Percentiles rank a stretch among this genome's conserved stretches.
phyloP scores from a whole-genome alignment of 176 grass and related monocot genomes.

The Rhynchospora pubera region DNA sequence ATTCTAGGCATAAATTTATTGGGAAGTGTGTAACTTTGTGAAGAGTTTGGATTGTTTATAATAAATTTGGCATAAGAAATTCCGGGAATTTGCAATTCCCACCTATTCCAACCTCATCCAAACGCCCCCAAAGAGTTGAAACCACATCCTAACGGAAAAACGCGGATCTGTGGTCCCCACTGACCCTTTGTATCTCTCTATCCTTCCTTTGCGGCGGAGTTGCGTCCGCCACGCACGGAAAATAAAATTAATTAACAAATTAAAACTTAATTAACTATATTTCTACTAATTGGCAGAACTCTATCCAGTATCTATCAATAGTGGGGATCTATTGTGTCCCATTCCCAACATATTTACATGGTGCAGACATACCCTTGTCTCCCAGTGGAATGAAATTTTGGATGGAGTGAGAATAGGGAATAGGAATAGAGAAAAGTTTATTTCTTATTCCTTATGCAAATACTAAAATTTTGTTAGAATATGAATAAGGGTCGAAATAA shows the following conservation, averaged over 20 bases:
- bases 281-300: neutral
- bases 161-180: neutral
- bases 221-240: conserved; percentile 25
- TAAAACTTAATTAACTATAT: neutral
- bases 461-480: no score
- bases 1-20: no score
- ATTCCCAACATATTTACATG: neutral
- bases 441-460: no score
- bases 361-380: neutral
- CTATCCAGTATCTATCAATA: neutral
- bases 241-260: neutral
- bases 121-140: neutral
- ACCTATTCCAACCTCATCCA: no score
- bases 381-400: no score
- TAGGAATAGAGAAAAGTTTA: no score
- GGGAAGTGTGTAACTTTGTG: no score
- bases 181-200: neutral
- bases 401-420: no score
- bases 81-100: no score
- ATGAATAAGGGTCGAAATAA: no score
- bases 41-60: no score
- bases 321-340: neutral
- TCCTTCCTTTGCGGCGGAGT: conserved; percentile 25
- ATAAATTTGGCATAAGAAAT: no score
- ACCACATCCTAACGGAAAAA: neutral